Conservation (phyloP, 495 filamentous ascomycete species). For the Baudoinia panamericana region DNA sequence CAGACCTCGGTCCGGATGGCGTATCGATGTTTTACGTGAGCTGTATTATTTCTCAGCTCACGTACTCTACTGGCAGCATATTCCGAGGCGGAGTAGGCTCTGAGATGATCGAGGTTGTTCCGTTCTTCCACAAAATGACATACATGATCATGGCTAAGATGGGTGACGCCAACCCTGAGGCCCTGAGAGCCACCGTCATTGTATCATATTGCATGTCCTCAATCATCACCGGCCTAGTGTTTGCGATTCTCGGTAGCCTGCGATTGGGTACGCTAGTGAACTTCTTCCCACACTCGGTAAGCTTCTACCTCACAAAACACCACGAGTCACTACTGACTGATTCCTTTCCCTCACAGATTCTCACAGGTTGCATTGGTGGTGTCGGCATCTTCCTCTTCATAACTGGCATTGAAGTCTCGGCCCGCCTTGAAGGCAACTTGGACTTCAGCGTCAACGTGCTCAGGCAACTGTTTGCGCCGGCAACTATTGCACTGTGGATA, state of each 20-base stretch:
- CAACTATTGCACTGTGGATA: slow-evolving; percentile 71
- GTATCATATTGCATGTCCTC: slow-evolving; percentile 83
- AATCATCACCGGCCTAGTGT: slow-evolving; percentile 76
- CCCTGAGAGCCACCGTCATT: slow-evolving; percentile 84
- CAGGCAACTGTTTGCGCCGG: slow-evolving; percentile 50
- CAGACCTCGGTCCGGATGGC: slow-evolving; percentile 71
- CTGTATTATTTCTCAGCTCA: slow-evolving; percentile 83
- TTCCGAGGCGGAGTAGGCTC: slow-evolving; percentile 90
- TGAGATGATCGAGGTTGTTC: slow-evolving; percentile 55
- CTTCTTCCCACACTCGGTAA: too few relatives aligned
- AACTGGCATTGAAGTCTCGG: slow-evolving; percentile 90
- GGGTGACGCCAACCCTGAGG: slow-evolving; percentile 65
- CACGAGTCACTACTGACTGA: too few relatives aligned
- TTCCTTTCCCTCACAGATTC: slow-evolving; percentile 84
- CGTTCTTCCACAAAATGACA: slow-evolving; percentile 23
- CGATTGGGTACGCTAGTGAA: slow-evolving; percentile 81
- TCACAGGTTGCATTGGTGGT: slow-evolving; percentile 95
- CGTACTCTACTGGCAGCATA: slow-evolving; percentile 79
- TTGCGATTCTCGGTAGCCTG: slow-evolving; percentile 77
- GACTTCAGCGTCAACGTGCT: slow-evolving; percentile 67
- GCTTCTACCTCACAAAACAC: too few relatives aligned
- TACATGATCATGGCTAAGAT: slow-evolving; percentile 68
- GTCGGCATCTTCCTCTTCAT: slow-evolving; percentile 92
- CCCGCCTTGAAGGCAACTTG: slow-evolving; percentile 69
- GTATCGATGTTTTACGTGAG: slow-evolving; percentile 99